A percentile compares a stretch with the other conserved stretches of the same genome.
Conservation (phyloP, 495 filamentous ascomycete species). For the Talaromyces trachyspermus region DNA sequence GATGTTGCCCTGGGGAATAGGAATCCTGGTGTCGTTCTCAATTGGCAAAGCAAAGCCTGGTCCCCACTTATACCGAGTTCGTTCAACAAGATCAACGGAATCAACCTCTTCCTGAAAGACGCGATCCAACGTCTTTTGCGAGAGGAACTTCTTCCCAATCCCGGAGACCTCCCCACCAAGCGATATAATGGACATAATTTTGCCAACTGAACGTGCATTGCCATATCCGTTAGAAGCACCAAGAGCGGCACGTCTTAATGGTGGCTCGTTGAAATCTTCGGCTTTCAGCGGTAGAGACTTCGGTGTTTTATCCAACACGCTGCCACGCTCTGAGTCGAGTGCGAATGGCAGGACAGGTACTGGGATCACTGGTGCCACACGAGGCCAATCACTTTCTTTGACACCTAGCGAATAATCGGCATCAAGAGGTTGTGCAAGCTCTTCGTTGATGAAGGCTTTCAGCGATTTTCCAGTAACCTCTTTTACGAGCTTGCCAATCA, state of each 20-base stretch:
- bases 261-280: slow-evolving; percentile 7
- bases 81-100: slow-evolving; percentile 27
- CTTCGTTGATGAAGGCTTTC: slow-evolving; percentile 32
- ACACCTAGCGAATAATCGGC: slow-evolving; percentile 36
- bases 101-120: slow-evolving; percentile 30
- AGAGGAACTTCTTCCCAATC: slow-evolving; percentile 25
- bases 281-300: slow-evolving; percentile 8
- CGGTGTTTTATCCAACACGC: slow-evolving; percentile 12
- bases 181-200: slow-evolving; percentile 25
- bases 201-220: slow-evolving; percentile 27
- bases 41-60: slow-evolving; percentile 28
- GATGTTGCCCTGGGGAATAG: slow-evolving; percentile 24
- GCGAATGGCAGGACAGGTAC: slow-evolving; percentile 3
- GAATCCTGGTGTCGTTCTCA: slow-evolving; percentile 12
- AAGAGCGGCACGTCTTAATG: slow-evolving; percentile 19
- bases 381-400: slow-evolving; percentile 21
- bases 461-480: slow-evolving; percentile 30
- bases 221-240: slow-evolving; percentile 25
- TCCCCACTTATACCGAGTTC: slow-evolving; percentile 20
- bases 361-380: slow-evolving; percentile 22
- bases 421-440: slow-evolving; percentile 27
- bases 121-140: slow-evolving; percentile 23
- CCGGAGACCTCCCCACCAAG: slow-evolving; percentile 20
- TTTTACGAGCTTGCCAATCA: slow-evolving; percentile 33
- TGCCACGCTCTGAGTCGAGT: slow-evolving; percentile 7